Percentiles rank a stretch among this genome's conserved stretches.
Conservation (phyloP, 225 moss, liverwort and hornwort genomes). For the Marchantia paleacea region DNA sequence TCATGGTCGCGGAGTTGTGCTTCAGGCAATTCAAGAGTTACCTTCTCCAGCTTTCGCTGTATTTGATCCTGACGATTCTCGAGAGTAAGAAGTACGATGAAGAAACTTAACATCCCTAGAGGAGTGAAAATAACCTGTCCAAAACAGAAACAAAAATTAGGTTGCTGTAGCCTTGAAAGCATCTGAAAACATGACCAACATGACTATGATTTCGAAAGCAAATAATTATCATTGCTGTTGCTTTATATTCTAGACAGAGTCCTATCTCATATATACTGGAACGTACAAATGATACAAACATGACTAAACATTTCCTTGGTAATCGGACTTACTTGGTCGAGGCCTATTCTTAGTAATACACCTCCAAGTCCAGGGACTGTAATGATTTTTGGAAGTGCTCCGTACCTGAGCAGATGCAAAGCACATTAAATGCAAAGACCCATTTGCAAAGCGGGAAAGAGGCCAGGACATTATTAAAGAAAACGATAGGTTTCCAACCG, state of each 20-base stretch:
- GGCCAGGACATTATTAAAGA: background rate
- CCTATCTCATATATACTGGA: no score
- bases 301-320: background rate
- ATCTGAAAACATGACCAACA: no score
- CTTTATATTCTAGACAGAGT: no score
- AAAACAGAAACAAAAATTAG: background rate
- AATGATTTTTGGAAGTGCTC: conserved; percentile 62
- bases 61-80: conserved; percentile 77
- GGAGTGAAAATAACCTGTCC: conserved; percentile 84
- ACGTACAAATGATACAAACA: no score
- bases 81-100: conserved; percentile 76
- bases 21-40: conserved; percentile 10
- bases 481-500: no score
- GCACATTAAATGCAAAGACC: background rate
- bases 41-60: conserved; percentile 77
- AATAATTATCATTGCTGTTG: no score
- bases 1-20: no score
- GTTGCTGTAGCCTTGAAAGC: no score
- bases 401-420: conserved; percentile 58
- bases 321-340: conserved; percentile 68
- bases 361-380: conserved; percentile 68
- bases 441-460: background rate
- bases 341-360: conserved; percentile 69
- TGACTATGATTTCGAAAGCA: no score
- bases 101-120: conserved; percentile 72